These are phyloP conservation scores for Colletotrichum truncatum DNA, from an alignment of 2,329 filamentous ascomycete genomes.

Conservation along the genomic window DNA sequence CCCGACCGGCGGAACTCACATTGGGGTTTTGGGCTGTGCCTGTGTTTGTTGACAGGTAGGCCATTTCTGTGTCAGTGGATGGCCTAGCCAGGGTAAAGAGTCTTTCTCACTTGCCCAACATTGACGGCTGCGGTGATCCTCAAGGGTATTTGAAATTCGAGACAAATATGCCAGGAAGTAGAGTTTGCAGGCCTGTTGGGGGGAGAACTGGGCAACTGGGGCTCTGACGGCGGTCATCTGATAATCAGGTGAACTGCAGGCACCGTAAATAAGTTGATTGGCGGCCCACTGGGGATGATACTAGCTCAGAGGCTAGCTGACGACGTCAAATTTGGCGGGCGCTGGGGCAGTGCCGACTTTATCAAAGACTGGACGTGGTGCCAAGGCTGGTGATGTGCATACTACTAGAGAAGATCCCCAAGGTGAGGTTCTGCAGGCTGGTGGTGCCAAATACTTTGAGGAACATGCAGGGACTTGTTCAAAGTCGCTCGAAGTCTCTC, in stretches of 20 bases:
- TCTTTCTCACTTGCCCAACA: not conserved
- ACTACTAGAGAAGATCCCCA: not conserved
- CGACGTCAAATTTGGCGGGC: not conserved
- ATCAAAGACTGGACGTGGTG: not conserved
- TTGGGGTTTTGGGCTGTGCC: not conserved
- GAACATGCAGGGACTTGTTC: constrained; percentile 12
- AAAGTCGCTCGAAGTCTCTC: constrained; percentile 11
- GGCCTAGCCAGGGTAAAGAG: not conserved
- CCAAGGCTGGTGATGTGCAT: constrained; percentile 3
- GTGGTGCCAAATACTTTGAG: not conserved
- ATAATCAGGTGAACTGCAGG: not conserved
- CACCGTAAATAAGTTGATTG: not conserved
- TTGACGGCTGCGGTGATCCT: not conserved
- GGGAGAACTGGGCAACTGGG: not conserved
- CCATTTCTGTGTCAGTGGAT: not conserved
- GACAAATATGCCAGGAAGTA: not conserved
- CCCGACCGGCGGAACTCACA: not conserved
- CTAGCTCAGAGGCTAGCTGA: not conserved
- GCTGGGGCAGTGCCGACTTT: not conserved
- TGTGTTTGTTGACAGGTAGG: not conserved
- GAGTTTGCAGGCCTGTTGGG: not conserved
- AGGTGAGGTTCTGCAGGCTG: not conserved
- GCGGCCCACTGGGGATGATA: not conserved
- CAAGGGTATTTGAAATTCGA: not conserved
- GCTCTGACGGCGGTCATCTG: constrained; percentile 1